Evolutionary conservation across 257 asterid species (phyloP), one percentile per base, ranked within the genome.

Genomic region (Salvia hispanica): DNA sequence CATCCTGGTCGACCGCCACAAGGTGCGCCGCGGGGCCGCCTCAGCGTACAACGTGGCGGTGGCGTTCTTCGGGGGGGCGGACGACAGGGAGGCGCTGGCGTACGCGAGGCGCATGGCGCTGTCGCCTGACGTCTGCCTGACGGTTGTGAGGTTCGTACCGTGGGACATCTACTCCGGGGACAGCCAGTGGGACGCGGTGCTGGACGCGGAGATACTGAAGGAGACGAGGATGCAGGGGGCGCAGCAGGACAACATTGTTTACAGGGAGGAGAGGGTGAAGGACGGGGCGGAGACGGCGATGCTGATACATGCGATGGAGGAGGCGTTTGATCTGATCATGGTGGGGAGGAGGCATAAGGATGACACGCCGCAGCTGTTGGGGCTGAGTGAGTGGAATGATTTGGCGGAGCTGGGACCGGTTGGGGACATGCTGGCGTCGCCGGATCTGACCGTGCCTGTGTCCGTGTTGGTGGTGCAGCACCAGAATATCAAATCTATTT

Each of bases 241-340:
- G 4, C 86, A 75, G 47, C 95, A 82, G 79, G 91, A 85, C 14
- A 92, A 92, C 25, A 80, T 87, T 0, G 77, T 81, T 18, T 92
- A 89, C 48, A 78, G 67, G 13, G 98, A 92, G 71, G 98, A 87
- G 75, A 70, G 86, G 74, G 97, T 92, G 67, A 90, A 72, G 64
- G 98, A 92, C 9, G 96, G 98, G 25, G 95, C 97, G 1, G 98
- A 90, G 64, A 92, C 97, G 0, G 98, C 97, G 2, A 52, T 84
- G 59, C 70, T 86, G 0, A 70, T 92, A 7, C 95, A 83, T 25
- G 75, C 84, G 0, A 78, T 92, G 96, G 93, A 80, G 53, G 97
- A 92, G 50, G 80, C 72, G 0, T 92, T 89, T 21, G 98, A 92
- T 59, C 77, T 92, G 6, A 86, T 92, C 7, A 83, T 92, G 69